These are phyloP conservation scores for Ceratocystiopsis minuta DNA, from an alignment of 2,329 filamentous ascomycete genomes.

Conservation along the genomic window DNA sequence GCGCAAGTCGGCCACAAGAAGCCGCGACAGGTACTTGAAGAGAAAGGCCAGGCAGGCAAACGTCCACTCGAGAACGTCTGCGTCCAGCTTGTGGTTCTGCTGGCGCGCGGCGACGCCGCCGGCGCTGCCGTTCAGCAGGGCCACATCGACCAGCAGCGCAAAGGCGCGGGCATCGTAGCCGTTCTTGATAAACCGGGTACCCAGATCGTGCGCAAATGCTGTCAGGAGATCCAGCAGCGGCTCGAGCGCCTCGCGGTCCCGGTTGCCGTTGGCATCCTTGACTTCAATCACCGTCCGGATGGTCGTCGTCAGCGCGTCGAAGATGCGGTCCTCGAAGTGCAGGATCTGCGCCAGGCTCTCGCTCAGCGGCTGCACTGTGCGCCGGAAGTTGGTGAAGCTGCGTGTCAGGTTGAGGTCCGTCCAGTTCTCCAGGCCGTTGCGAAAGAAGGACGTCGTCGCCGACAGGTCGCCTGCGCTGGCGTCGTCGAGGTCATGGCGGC, in stretches of 20 bases:
- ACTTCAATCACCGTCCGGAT: constrained; percentile 38
- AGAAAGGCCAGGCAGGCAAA: constrained; percentile 88
- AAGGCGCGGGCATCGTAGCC: constrained; percentile 59
- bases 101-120: constrained; percentile 4
- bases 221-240: constrained; percentile 75
- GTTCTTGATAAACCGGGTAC: constrained; percentile 60
- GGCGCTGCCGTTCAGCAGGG: constrained; percentile 17
- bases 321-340: constrained; percentile 74
- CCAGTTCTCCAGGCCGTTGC: constrained; percentile 72
- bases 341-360: constrained; percentile 86
- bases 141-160: constrained; percentile 57
- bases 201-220: constrained; percentile 88
- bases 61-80: constrained; percentile 92
- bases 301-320: constrained; percentile 56
- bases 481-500: constrained; percentile 59
- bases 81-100: constrained; percentile 49
- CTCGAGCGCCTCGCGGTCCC: constrained; percentile 62
- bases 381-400: constrained; percentile 59
- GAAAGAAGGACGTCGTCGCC: constrained; percentile 71
- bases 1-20: constrained; percentile 69
- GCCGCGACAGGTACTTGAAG: constrained; percentile 87
- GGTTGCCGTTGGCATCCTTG: constrained; percentile 14
- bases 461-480: constrained; percentile 47
- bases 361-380: constrained; percentile 57
- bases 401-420: constrained; percentile 76